These are phyloP conservation scores for Ophiostoma perfectum DNA, from an alignment of 2,329 filamentous ascomycete genomes.

Conservation along the genomic window DNA sequence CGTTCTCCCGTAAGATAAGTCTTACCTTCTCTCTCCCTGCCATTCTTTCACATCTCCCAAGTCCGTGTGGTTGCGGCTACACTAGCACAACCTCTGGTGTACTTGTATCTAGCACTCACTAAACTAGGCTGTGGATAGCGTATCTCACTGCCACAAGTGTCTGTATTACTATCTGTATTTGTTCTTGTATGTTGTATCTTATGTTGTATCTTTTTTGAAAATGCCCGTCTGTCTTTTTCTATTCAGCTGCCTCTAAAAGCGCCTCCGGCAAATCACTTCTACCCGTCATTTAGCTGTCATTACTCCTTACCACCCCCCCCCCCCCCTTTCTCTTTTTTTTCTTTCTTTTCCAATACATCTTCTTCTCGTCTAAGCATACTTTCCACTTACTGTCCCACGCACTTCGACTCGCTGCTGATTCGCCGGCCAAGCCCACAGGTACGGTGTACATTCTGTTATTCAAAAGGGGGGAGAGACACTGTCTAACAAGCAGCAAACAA, in stretches of 20 bases:
- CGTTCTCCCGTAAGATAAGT: no score
- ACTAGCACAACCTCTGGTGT: conserved; percentile 10
- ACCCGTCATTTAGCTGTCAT: not conserved
- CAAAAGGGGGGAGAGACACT: conserved; percentile 7
- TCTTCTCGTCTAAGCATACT: not conserved
- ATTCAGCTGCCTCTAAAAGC: not conserved
- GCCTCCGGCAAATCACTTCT: not conserved
- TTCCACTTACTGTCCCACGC: no score
- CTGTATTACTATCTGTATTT: not conserved
- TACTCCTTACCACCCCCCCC: not conserved
- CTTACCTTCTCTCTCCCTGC: not conserved
- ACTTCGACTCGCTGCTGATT: not conserved
- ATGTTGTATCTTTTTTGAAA: not conserved
- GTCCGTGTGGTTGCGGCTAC: conserved; percentile 22
- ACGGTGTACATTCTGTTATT: not conserved
- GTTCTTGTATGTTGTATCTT: not conserved
- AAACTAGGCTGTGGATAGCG: not conserved
- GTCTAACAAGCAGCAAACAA: conserved; percentile 7
- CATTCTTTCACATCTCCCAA: conserved; percentile 4
- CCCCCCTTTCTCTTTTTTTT: not conserved
- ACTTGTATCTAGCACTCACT: not conserved
- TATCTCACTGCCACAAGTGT: conserved; percentile 8
- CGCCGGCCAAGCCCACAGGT: not conserved
- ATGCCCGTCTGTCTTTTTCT: not conserved
- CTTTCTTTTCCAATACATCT: not conserved